These are phyloP conservation scores for Pseudotulostoma volvatum DNA, from an alignment of 495 filamentous ascomycete genomes.

Conservation along the genomic window DNA sequence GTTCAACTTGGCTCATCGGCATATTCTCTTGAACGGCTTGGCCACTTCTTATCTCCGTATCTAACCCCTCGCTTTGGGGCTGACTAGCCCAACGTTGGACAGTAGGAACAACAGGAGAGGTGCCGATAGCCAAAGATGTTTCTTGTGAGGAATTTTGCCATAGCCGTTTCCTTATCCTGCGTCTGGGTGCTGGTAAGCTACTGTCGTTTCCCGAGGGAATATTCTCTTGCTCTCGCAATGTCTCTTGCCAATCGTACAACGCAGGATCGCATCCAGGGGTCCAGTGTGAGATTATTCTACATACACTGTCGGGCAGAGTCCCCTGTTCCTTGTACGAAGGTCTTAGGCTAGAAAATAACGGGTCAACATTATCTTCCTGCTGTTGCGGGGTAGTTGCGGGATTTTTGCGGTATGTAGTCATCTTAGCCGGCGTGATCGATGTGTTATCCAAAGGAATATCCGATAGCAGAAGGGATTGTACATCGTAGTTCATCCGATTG, in stretches of 20 bases:
- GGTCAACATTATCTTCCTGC: too few species aligned
- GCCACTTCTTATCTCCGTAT: conserved; percentile 18
- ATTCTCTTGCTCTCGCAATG: conserved; percentile 9
- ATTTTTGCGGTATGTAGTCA: neutral
- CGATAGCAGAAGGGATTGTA: too few species aligned
- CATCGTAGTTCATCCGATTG: too few species aligned
- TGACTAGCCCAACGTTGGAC: conserved; percentile 25
- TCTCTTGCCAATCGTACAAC: conserved; percentile 24
- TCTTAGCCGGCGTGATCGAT: too few species aligned
- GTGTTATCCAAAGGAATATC: too few species aligned
- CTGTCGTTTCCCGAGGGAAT: conserved; percentile 10
- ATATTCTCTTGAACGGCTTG: conserved; percentile 19
- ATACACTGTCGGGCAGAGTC: neutral
- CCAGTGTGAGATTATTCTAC: conserved; percentile 30
- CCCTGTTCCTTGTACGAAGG: neutral
- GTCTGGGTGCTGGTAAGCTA: conserved; percentile 10
- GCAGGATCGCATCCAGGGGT: conserved; percentile 20
- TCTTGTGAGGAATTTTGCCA: conserved; percentile 4
- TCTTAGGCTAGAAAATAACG: too few species aligned
- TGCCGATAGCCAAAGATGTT: conserved; percentile 8
- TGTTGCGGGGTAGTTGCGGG: neutral
- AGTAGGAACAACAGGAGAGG: conserved; percentile 13
- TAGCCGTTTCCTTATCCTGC: conserved; percentile 13
- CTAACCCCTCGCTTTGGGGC: conserved; percentile 10
- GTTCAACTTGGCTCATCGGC: conserved; percentile 30